Conservation (phyloP, 192 early-diverging fungal species). For the Coemansia sp. region DNA sequence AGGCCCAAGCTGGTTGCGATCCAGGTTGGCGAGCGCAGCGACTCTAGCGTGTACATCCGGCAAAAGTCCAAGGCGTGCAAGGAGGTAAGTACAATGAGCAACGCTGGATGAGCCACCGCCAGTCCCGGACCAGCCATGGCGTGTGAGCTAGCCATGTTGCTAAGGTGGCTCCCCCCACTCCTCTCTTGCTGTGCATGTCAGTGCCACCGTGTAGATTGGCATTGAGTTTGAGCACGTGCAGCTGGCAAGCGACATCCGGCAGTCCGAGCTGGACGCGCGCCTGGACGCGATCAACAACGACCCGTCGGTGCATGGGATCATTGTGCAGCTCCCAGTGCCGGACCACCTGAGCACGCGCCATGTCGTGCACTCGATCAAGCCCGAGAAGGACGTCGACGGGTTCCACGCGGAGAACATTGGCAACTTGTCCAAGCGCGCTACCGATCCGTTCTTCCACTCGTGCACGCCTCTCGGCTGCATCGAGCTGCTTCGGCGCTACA, state of each 20-base stretch:
- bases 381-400: conserved; percentile 96
- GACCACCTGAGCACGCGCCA: conserved; percentile 72
- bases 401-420: conserved; percentile 96
- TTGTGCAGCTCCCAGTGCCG: conserved; percentile 94
- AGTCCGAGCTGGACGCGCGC: conserved; percentile 60
- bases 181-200: no score
- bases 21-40: conserved; percentile 89
- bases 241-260: conserved; percentile 59
- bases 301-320: conserved; percentile 79
- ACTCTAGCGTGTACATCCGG: conserved; percentile 88
- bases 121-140: no score
- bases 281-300: conserved; percentile 77
- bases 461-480: conserved; percentile 97
- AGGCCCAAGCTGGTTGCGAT: conserved; percentile 80
- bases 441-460: conserved; percentile 78
- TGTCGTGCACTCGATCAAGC: conserved; percentile 79
- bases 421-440: conserved; percentile 73
- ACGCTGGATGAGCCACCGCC: not conserved
- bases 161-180: conserved; percentile 1
- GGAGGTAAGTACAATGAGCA: conserved; percentile 51
- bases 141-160: no score
- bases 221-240: conserved; percentile 69
- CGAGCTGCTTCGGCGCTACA: conserved; percentile 69
- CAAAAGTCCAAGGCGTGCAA: conserved; percentile 89
- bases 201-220: conserved; percentile 51